phyloP scores from a whole-genome alignment of 352 stramenopile genomes.

The Phytopythium litorale region DNA sequence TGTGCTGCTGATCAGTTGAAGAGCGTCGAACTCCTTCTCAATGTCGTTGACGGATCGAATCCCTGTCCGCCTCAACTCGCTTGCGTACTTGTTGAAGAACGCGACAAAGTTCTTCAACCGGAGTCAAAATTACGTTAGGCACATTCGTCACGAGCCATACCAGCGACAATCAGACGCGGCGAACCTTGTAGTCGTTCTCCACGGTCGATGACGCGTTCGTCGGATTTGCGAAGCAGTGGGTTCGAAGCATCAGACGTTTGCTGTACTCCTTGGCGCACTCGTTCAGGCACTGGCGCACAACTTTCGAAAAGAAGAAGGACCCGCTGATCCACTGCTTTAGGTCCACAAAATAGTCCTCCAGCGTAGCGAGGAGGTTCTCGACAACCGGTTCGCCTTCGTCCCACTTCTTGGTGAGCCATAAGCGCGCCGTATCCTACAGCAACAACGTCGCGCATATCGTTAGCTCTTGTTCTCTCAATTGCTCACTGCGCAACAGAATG shows the following conservation, averaged over 20 bases:
- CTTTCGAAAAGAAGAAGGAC: conserved; percentile 84
- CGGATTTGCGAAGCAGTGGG: conserved; percentile 46
- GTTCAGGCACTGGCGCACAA: conserved; percentile 69
- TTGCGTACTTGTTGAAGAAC: conserved; percentile 72
- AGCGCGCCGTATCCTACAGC: conserved; percentile 51
- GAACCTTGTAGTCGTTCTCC: conserved; percentile 60
- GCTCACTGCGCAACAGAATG: background rate
- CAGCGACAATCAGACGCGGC: background rate
- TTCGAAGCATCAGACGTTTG: conserved; percentile 55
- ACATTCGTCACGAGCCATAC: background rate
- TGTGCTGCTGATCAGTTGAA: conserved; percentile 48
- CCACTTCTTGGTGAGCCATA: conserved; percentile 86
- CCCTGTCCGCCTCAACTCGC: conserved; percentile 63
- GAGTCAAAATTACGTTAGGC: background rate
- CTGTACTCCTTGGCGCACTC: conserved; percentile 63
- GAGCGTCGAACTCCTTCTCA: conserved; percentile 47
- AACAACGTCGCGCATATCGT: background rate
- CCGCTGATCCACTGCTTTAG: conserved; percentile 72
- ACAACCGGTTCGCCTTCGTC: conserved; percentile 73
- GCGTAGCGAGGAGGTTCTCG: conserved; percentile 64
- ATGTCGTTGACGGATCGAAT: conserved; percentile 66
- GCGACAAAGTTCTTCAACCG: conserved; percentile 41
- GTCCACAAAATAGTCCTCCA: conserved; percentile 77
- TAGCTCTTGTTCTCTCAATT: background rate
- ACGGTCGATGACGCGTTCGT: conserved; percentile 33